phyloP scores from a whole-genome alignment of 2,329 filamentous ascomycete species.

The Clarireedia sp. region DNA sequence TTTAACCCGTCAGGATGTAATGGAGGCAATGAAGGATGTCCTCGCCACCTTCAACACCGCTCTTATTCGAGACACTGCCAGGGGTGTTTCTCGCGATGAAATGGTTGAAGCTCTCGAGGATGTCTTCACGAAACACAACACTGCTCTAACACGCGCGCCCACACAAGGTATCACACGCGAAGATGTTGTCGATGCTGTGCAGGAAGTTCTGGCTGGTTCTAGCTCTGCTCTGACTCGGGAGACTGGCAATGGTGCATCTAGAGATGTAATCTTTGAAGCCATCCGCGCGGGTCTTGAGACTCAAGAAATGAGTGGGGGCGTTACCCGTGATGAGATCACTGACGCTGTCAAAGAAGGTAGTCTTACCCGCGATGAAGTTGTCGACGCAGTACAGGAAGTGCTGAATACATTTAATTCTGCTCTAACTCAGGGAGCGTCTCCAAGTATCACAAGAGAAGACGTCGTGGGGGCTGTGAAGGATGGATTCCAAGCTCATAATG shows the following conservation, averaged over 20 bases:
- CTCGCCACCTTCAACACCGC: constrained; percentile 48
- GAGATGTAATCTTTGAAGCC: constrained; percentile 77
- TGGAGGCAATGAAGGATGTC: constrained; percentile 74
- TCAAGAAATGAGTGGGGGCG: constrained; percentile 53
- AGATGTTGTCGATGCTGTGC: constrained; percentile 45
- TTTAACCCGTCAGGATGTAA: constrained; percentile 71
- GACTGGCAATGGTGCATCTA: constrained; percentile 47
- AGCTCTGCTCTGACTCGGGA: constrained; percentile 37
- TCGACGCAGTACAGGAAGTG: constrained; percentile 76
- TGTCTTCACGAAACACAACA: constrained; percentile 87
- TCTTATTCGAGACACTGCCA: constrained; percentile 47
- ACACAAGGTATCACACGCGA: constrained; percentile 61
- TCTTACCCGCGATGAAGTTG: constrained; percentile 73
- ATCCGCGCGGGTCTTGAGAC: constrained; percentile 74
- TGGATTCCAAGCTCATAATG: constrained; percentile 67
- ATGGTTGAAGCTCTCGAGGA: constrained; percentile 58
- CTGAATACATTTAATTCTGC: constrained; percentile 78
- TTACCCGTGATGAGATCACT: constrained; percentile 76
- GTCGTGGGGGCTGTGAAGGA: constrained; percentile 77
- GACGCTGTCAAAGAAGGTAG: constrained; percentile 65
- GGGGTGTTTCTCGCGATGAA: constrained; percentile 3
- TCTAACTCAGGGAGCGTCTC: constrained; percentile 51
- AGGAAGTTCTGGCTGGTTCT: constrained; percentile 31
- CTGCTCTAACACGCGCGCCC: constrained; percentile 68
- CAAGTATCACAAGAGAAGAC: constrained; percentile 68